Evolutionary conservation across 768 basidiomycete genomes (phyloP).

Genomic region (Boletus speciosus): DNA sequence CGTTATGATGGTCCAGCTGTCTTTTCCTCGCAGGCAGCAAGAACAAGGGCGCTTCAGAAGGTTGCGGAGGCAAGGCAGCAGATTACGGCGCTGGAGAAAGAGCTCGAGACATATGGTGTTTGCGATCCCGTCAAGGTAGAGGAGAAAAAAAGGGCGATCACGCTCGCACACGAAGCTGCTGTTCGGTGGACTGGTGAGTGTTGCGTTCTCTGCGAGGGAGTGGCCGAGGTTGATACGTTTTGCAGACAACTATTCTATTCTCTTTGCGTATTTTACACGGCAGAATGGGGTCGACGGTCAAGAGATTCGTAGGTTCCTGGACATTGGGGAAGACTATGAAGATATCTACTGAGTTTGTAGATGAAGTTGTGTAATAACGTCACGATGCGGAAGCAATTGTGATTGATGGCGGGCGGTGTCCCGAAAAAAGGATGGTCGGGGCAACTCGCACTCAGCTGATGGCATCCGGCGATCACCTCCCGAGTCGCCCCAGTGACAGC

Average conservation of each 20-base stretch:
- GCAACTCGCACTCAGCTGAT: conserved; percentile 12
- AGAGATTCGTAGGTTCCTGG: conserved; percentile 66
- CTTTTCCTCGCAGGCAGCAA: conserved; percentile 45
- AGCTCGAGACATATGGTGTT: conserved; percentile 74
- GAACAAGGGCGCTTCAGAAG: conserved; percentile 49
- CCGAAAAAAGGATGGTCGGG: conserved; percentile 23
- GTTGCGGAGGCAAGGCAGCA: conserved; percentile 49
- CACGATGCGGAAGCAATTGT: conserved; percentile 6
- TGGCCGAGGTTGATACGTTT: background rate
- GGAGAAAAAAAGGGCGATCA: conserved; percentile 66
- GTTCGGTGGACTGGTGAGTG: conserved; percentile 84
- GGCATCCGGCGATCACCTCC: conserved; percentile 12
- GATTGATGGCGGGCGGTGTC: background rate
- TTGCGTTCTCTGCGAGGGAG: background rate
- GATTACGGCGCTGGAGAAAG: conserved; percentile 52
- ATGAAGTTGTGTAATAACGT: conserved; percentile 17
- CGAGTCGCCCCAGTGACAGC: background rate
- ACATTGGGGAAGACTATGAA: conserved; percentile 71
- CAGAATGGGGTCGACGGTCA: conserved; percentile 54
- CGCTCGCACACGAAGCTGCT: conserved; percentile 79
- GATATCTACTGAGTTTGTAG: conserved; percentile 48
- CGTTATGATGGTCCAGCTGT: background rate
- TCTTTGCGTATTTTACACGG: conserved; percentile 63
- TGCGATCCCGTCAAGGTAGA: conserved; percentile 83
- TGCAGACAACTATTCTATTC: conserved; percentile 66